Base-by-base conservation (phyloP, 2,329 filamentous ascomycete species). In the Hypoxylon sp. region DNA sequence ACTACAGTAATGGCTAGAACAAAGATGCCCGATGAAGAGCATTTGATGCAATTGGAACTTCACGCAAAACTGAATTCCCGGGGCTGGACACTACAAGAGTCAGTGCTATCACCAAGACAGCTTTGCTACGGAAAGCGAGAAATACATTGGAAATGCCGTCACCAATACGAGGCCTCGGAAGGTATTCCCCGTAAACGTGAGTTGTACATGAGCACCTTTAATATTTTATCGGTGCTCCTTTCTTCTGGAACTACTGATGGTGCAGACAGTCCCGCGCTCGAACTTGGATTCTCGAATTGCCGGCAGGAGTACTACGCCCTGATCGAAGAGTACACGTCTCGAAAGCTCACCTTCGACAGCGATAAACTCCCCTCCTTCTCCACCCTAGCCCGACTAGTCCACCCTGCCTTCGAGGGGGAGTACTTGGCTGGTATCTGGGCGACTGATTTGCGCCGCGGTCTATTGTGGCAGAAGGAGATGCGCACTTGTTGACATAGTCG, bases 11-110 rank as follows among this genome's bases (percentile, higher is more conserved):
- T n/a, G n/a, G n/a, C n/a, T n/a, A n/a, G 17, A 38, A 9, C 15
- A 21, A 38, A 21, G 35, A n/a, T n/a, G n/a, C n/a, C n/a, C 1
- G 35, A 38, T 1, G 10, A 38, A 1, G 35, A 38, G 15, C 9
- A 4, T 4, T 18, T 38, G 10, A 21, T 2, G 15, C 4, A 6
- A 7, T 26, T 42, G 17, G 45, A 51, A 5, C 15, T 3, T 2
- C 2, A 31, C 27, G 13, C 41, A 11, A 41, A 41, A 11, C 15
- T 58, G n/a, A 4, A 23, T 10, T 33, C n/a, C 10, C 40, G 54
- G 1, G 54, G 47, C 3, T 58, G 54, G 54, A 35, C 48, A 23
- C 15, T 58, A 4, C 54, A 52, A 17, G 54, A 58, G 24, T 48
- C 48, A 1, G 8, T 58, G 13, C 20, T 58, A 26, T 47, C 54